phyloP scores from a whole-genome alignment of 805 yeast genomes.

The Yarrowia sp. region DNA sequence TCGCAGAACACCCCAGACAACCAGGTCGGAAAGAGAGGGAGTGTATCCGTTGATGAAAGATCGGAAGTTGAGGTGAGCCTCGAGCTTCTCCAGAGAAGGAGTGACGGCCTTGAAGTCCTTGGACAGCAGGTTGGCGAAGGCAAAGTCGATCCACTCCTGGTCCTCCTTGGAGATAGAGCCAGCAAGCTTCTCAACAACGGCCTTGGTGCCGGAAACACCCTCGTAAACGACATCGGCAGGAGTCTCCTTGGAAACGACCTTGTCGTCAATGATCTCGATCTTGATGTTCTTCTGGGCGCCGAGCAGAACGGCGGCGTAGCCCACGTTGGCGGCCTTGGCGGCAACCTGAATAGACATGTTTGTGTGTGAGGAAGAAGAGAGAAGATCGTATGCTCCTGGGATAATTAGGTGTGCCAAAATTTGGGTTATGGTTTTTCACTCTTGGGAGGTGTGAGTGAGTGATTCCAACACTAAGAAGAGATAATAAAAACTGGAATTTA shows the following conservation, averaged over 20 bases:
- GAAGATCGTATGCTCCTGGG: conserved; percentile 8
- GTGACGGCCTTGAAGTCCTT: conserved; percentile 90
- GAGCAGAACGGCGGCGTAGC: conserved; percentile 79
- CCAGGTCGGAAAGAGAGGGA: conserved; percentile 80
- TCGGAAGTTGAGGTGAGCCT: conserved; percentile 82
- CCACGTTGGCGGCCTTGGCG: conserved; percentile 83
- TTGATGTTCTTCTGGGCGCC: conserved; percentile 72
- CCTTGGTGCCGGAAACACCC: conserved; percentile 22
- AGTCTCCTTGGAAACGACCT: conserved; percentile 48
- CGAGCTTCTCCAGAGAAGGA: conserved; percentile 77
- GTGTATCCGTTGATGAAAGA: conserved; percentile 74
- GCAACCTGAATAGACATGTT: conserved; percentile 63
- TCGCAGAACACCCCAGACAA: conserved; percentile 92
- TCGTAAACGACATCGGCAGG: conserved; percentile 43
- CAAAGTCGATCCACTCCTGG: conserved; percentile 67
- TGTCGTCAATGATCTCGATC: conserved; percentile 53
- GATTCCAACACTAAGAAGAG: no score
- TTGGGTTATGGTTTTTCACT: conserved; percentile 6
- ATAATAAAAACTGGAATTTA: no score
- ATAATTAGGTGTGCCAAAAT: background rate
- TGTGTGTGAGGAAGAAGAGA: conserved; percentile 1
- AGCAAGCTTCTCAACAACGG: conserved; percentile 28
- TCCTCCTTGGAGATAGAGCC: conserved; percentile 52
- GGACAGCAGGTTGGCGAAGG: conserved; percentile 70
- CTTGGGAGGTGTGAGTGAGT: no score